These are phyloP conservation scores for Vaccinium vitisidaea DNA, from an alignment of 148 eudicot genomes.

Conservation along the genomic window DNA sequence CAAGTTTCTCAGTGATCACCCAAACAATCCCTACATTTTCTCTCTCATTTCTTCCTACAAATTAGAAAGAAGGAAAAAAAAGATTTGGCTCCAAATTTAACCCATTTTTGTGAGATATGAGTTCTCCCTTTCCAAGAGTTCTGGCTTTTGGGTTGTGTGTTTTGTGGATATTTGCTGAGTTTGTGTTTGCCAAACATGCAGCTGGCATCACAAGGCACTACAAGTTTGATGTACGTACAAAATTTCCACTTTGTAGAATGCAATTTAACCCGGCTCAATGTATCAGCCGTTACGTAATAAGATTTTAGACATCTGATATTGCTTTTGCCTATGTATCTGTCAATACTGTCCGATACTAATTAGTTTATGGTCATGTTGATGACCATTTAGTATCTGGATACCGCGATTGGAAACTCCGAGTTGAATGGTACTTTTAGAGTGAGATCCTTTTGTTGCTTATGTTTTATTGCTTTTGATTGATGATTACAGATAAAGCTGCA, in stretches of 20 bases:
- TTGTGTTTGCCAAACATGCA: constrained; percentile 13
- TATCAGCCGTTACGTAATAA: too few relatives aligned
- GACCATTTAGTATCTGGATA: not conserved
- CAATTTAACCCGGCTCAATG: not conserved
- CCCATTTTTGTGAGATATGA: not conserved
- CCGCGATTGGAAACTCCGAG: not conserved
- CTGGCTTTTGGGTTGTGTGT: not conserved
- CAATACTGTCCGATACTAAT: too few relatives aligned
- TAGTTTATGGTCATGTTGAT: too few relatives aligned
- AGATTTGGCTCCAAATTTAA: not conserved
- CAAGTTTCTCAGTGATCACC: not conserved
- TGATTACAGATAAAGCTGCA: constrained; percentile 34
- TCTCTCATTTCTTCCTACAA: not conserved
- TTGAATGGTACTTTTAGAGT: not conserved
- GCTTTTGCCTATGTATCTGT: too few relatives aligned
- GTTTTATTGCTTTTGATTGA: not conserved
- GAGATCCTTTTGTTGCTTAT: not conserved
- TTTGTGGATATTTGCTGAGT: not conserved
- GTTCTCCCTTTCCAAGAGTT: not conserved
- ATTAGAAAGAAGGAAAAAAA: not conserved
- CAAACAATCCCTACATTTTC: not conserved
- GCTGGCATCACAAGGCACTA: constrained; percentile 29
- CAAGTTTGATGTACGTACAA: constrained; percentile 32
- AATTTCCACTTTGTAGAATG: not conserved
- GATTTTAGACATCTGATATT: too few relatives aligned